Base-by-base conservation (phyloP, 306 rosid genomes). In the Bauhinia variegata region DNA sequence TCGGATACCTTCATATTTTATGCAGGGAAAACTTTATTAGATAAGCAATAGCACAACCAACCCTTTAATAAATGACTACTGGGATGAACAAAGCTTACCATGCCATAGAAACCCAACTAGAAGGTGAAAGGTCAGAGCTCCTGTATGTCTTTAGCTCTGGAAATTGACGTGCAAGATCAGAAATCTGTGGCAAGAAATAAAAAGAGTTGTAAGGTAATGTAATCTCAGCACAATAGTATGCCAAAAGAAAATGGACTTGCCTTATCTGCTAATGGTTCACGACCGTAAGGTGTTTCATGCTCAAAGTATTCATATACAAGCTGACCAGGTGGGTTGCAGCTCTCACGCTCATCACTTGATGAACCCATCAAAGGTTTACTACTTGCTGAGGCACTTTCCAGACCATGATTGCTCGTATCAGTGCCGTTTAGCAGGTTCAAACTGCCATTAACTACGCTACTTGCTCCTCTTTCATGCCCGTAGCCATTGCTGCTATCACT, bases 61-160 rank as follows among this genome's bases (percentile, higher is more conserved):
- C 4, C 47, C 32, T 8, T 28, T 60, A 38, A 23, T n/a, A 43
- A 14, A 60, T 38, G 48, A 65, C 54, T 18, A 15, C 67, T 43
- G 52, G 46, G 51, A 37, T 6, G 47, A 63, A 54, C 61, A 38
- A 63, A 47, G 63, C 85, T 56, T 78, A 91, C 97, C 97, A 88
- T 43, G 97, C 91, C 57, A 91, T 80, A 46, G 96, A 87, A 67
- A 91, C 70, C 97, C 97, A 91, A 78, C 97, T 91, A 19, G 95
- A 88, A 56, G 93, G 96, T 47, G 91, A 83, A 72, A 91, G 80
- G 80, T 88, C 97, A 64, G 87, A 88, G 75, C 97, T 91, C 83
- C 83, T 80, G 80, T 69, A 86, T 46, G 95, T 85, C 84, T 61
- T 84, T 67, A 91, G 71, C 73, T 80, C 88, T 19, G 97, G 90